phyloP scores from a whole-genome alignment of 192 early-diverging fungal genomes.

The Anaeromyces robustus region DNA sequence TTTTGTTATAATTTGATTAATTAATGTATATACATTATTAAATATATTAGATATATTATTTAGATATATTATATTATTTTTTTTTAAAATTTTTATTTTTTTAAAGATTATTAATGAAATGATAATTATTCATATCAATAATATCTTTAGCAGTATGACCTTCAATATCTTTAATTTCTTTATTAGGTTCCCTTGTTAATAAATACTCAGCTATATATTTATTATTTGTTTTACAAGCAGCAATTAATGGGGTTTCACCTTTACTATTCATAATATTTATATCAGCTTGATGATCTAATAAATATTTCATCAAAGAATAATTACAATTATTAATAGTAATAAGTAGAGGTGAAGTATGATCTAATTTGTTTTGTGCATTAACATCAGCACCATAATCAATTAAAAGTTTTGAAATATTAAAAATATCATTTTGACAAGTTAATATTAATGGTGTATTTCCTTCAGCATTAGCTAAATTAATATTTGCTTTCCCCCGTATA shows the following conservation, averaged over 20 bases:
- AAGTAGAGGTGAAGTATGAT: background rate
- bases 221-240: background rate
- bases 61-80: too few relatives aligned
- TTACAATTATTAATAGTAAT: background rate
- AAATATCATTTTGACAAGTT: background rate
- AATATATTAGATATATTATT: too few relatives aligned
- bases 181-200: background rate
- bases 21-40: too few relatives aligned
- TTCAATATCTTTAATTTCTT: background rate
- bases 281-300: background rate
- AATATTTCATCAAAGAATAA: background rate
- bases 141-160: background rate
- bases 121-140: background rate
- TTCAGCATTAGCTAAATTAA: background rate
- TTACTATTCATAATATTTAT: background rate
- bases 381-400: background rate
- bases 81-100: too few relatives aligned
- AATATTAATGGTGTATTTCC: background rate
- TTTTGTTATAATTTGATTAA: too few relatives aligned
- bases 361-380: background rate
- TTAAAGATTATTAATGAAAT: background rate
- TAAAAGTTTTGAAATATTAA: background rate
- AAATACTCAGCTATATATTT: background rate
- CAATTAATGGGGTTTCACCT: background rate
- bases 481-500: background rate